These are phyloP conservation scores for Pichia nanzhaoensis DNA, from an alignment of 805 yeast species.

Conservation along the genomic window DNA sequence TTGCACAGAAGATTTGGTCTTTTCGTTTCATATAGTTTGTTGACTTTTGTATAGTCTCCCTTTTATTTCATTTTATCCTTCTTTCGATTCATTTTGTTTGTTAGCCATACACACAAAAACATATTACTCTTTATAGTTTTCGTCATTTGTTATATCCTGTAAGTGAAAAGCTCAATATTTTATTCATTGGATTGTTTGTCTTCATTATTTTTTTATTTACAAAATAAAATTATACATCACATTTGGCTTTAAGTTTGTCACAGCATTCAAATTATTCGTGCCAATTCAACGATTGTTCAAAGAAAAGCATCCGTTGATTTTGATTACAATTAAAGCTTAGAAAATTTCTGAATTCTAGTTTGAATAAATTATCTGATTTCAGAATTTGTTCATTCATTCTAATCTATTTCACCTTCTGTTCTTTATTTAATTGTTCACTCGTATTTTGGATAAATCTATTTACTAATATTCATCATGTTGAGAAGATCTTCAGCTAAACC, in stretches of 20 bases:
- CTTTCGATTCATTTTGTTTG: background rate
- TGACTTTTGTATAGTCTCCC: background rate
- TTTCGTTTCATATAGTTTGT: background rate
- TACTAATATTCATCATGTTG: slow-evolving; percentile 10
- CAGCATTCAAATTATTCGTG: background rate
- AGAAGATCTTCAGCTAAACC: slow-evolving; percentile 18
- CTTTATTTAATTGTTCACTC: background rate
- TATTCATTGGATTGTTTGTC: background rate
- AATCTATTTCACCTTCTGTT: too few relatives aligned
- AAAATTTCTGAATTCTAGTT: too few relatives aligned
- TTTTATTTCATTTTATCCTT: background rate
- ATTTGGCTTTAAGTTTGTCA: background rate
- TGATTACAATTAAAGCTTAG: too few relatives aligned
- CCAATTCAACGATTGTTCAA: background rate
- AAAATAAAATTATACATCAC: slow-evolving; percentile 3
- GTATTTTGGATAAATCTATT: background rate
- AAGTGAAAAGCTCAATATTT: too few relatives aligned
- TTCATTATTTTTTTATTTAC: background rate
- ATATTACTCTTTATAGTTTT: too few relatives aligned
- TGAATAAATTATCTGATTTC: too few relatives aligned
- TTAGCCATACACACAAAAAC: too few relatives aligned
- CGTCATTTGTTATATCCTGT: too few relatives aligned
- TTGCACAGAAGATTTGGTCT: too few relatives aligned
- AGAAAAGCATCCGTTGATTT: too few relatives aligned
- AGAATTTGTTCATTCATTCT: too few relatives aligned